phyloP scores from a whole-genome alignment of 495 filamentous ascomycete genomes.

The Hypoxylon cercidicola region DNA sequence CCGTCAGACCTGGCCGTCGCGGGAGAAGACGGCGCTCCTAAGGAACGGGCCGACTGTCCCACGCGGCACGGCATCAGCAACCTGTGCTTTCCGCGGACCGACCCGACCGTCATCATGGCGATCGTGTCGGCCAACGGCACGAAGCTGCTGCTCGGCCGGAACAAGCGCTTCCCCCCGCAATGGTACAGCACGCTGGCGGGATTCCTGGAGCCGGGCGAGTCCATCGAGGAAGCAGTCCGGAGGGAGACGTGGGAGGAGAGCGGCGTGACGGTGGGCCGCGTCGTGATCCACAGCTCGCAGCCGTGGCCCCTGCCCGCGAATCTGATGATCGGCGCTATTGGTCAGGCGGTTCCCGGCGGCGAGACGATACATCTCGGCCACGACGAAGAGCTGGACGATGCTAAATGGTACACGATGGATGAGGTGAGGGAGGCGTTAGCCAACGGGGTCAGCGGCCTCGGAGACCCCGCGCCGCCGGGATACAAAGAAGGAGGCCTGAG shows the following conservation, averaged over 20 bases:
- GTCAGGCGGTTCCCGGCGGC: slow-evolving; percentile 79
- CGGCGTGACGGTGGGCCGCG: slow-evolving; percentile 84
- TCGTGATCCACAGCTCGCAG: slow-evolving; percentile 92
- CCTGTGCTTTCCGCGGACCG: slow-evolving; percentile 90
- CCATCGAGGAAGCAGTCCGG: slow-evolving; percentile 92
- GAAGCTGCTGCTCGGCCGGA: slow-evolving; percentile 83
- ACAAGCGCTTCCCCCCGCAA: slow-evolving; percentile 80
- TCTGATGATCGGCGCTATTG: slow-evolving; percentile 95
- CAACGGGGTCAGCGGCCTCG: slow-evolving; percentile 71
- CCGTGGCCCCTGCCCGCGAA: slow-evolving; percentile 76
- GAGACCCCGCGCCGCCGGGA: slow-evolving; percentile 66
- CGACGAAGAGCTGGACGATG: slow-evolving; percentile 91
- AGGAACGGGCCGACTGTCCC: slow-evolving; percentile 72
- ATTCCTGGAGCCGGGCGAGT: slow-evolving; percentile 95
- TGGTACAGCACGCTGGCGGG: slow-evolving; percentile 95
- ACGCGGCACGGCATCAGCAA: slow-evolving; percentile 83
- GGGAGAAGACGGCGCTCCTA: slow-evolving; percentile 49
- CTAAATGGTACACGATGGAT: slow-evolving; percentile 82
- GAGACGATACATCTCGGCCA: slow-evolving; percentile 85
- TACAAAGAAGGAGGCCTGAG: slow-evolving; percentile 79
- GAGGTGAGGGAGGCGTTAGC: slow-evolving; percentile 73
- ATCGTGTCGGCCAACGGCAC: slow-evolving; percentile 79
- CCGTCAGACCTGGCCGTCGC: slow-evolving; percentile 71
- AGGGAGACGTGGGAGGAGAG: slow-evolving; percentile 97
- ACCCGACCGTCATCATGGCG: slow-evolving; percentile 96